A percentile compares a stretch with the other conserved stretches of the same genome.
Conservation (phyloP, 768 basidiomycete species). For the Hypsizygus marmoreus region DNA sequence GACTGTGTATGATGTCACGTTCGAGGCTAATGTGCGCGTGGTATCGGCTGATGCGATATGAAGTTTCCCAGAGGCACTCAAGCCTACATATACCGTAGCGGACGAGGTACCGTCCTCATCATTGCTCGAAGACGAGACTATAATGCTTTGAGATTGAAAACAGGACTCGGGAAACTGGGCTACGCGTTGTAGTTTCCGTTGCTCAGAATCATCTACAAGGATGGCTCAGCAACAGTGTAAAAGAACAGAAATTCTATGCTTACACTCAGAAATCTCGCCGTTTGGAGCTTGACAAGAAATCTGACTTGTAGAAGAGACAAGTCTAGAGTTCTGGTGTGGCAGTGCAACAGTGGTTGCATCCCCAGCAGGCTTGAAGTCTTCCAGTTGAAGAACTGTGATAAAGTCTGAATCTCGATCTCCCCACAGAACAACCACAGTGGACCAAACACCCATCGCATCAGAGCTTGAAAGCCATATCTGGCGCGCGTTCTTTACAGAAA, state of each 20-base stretch:
- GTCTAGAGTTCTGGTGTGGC: slow-evolving; percentile 46
- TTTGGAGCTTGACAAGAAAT: slow-evolving; percentile 44
- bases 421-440: slow-evolving; percentile 42
- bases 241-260: slow-evolving; percentile 13
- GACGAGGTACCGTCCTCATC: no score
- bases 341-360: slow-evolving; percentile 25
- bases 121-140: slow-evolving; percentile 14
- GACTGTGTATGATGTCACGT: slow-evolving; percentile 71
- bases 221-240: slow-evolving; percentile 3
- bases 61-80: slow-evolving; percentile 66
- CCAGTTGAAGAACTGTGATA: slow-evolving; percentile 27
- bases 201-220: slow-evolving; percentile 17
- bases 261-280: slow-evolving; percentile 54
- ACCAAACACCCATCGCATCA: slow-evolving; percentile 13
- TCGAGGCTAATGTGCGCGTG: slow-evolving; percentile 44
- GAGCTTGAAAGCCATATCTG: slow-evolving; percentile 29
- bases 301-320: slow-evolving; percentile 36
- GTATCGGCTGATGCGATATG: slow-evolving; percentile 42
- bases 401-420: slow-evolving; percentile 34
- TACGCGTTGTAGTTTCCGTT: slow-evolving; percentile 22
- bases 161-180: slow-evolving; percentile 64
- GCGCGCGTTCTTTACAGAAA: slow-evolving; percentile 26
- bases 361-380: slow-evolving; percentile 12
- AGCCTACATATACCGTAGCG: slow-evolving; percentile 55
- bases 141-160: slow-evolving; percentile 39